Conservation (phyloP, 176 grass and related monocot species). For the Echinochloa phyllopogon region DNA sequence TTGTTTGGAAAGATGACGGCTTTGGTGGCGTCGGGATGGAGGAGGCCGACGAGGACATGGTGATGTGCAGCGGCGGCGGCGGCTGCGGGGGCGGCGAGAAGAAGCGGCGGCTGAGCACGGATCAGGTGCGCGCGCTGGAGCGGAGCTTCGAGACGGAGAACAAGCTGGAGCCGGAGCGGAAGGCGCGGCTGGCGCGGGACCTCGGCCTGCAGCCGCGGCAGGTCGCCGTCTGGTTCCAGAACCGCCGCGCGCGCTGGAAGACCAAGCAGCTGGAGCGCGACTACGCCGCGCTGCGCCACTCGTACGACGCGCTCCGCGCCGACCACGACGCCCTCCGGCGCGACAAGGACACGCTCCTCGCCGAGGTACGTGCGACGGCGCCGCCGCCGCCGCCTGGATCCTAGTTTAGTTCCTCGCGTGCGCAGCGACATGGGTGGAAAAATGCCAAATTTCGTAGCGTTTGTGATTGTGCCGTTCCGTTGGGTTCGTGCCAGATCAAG, state of each 20-base stretch:
- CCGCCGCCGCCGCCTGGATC: background rate
- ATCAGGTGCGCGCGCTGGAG: constrained; percentile 76
- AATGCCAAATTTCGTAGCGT: background rate
- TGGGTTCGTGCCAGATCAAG: constrained; percentile 52
- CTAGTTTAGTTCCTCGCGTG: background rate
- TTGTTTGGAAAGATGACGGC: constrained; percentile 30
- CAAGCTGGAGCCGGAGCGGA: constrained; percentile 88
- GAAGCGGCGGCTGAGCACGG: constrained; percentile 71
- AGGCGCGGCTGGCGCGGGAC: constrained; percentile 65
- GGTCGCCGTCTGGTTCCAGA: constrained; percentile 92
- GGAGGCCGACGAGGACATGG: constrained; percentile 35
- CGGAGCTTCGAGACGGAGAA: constrained; percentile 82
- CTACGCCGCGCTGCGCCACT: constrained; percentile 56
- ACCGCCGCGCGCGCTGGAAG: constrained; percentile 85
- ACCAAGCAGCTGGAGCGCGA: constrained; percentile 86
- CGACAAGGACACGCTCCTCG: constrained; percentile 66
- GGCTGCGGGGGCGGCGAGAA: constrained; percentile 48
- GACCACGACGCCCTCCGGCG: constrained; percentile 63
- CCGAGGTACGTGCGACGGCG: constrained; percentile 39
- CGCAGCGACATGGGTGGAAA: background rate
- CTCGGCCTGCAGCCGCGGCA: constrained; percentile 84
- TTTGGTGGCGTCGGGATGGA: constrained; percentile 16
- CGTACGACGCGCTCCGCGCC: constrained; percentile 57
- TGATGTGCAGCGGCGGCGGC: constrained; percentile 3
- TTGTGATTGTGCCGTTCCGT: constrained; percentile 1